phyloP scores from a whole-genome alignment of 2,329 filamentous ascomycete genomes.

The Talaromyces sp. region DNA sequence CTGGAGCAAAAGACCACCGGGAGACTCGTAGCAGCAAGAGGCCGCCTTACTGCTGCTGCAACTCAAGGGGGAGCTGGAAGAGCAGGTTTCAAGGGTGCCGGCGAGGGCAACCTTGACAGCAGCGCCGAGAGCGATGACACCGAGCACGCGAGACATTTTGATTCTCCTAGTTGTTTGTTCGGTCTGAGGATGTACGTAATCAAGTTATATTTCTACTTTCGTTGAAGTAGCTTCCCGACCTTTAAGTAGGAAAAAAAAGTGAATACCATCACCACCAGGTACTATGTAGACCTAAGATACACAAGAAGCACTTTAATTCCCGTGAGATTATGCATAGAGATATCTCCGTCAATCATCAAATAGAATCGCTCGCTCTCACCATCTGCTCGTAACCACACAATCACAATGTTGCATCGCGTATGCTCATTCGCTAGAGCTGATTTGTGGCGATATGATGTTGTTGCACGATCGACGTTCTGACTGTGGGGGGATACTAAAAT shows the following conservation, averaged over 20 bases:
- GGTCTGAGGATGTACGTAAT: neutral
- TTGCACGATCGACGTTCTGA: constrained; percentile 1
- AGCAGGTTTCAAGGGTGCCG: constrained; percentile 29
- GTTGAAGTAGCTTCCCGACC: neutral
- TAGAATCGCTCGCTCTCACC: neutral
- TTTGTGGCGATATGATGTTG: neutral
- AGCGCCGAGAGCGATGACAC: constrained; percentile 12
- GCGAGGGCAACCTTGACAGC: constrained; percentile 20
- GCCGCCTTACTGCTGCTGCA: constrained; percentile 37
- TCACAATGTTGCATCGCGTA: constrained; percentile 14
- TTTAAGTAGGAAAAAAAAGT: constrained; percentile 6
- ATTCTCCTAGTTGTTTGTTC: neutral
- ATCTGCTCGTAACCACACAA: constrained; percentile 4
- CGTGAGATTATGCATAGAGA: constrained; percentile 2
- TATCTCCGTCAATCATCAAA: neutral
- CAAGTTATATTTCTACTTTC: neutral
- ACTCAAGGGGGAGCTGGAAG: constrained; percentile 56
- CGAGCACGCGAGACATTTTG: constrained; percentile 12
- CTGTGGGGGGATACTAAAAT: neutral
- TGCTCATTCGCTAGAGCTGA: constrained; percentile 11
- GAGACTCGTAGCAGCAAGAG: constrained; percentile 58
- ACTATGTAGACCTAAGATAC: neutral
- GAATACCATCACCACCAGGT: neutral
- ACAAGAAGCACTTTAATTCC: neutral
- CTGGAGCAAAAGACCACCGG: constrained; percentile 55